Evolutionary conservation across 1,284 basidiomycete genomes (phyloP), one percentile per base, ranked within the genome.

Genomic region (Rhodotorula sp.): DNA sequence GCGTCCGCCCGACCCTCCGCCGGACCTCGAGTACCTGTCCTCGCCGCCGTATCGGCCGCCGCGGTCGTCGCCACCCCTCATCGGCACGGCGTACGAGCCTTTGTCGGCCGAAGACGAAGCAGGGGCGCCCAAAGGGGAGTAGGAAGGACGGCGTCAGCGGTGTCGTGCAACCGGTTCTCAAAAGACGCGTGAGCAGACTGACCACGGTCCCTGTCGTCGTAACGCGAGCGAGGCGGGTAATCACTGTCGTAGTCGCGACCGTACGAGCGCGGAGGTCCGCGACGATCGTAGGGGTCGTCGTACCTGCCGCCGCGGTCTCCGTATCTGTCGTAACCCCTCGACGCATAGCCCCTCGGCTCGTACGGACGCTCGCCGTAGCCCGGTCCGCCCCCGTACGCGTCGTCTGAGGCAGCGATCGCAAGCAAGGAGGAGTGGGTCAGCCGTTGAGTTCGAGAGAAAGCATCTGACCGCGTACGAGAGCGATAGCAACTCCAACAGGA

Each of bases 281-380:
- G 34, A 20, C 57, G 27, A 19, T 36, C 59, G 46, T 55, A 44
- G n/a, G 62, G 53, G 29, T 47, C 64, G 34, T 62, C 62, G n/a
- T n/a, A n/a, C n/a, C n/a, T n/a, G n/a, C n/a, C n/a, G 39, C 60
- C 49, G 53, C 66, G 57, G n/a, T 62, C 61, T 17, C 59, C 61
- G 53, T 79, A 78, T 61, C 82, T 80, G 62, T 81, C 81, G 74
- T 79, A 61, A 60, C 61, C 58, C 19, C 47, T 5, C 29, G 67
- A 60, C 17, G 59, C 39, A 54, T 66, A 66, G n/a, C 71, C 62
- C 24, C 79, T 77, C 61, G 82, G 80, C 55, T 82, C 81, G 75
- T 79, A 78, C 39, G 77, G 70, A 59, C 74, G 67, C 60, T 77
- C 72, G 68, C 76, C 77, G 62, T 83, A 82, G 15, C 83, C 77